Evolutionary conservation across 495 filamentous ascomycete genomes (phyloP).

Genomic region (Daldinia concentrica): DNA sequence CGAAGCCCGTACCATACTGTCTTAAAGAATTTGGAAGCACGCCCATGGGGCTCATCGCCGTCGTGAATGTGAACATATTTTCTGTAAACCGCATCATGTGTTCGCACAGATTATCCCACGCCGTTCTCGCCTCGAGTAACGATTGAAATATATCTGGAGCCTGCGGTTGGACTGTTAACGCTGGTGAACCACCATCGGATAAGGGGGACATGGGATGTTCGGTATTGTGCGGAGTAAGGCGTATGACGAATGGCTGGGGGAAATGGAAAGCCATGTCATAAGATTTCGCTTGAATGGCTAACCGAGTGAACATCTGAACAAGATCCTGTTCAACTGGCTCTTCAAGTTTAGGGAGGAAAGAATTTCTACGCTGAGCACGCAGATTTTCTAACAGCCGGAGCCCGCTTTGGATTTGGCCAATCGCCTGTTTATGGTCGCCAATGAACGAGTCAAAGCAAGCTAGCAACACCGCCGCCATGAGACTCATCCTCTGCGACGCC

Average conservation of each 20-base stretch:
- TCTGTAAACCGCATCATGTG: conserved; percentile 64
- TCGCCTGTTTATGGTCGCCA: conserved; percentile 60
- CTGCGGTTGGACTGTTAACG: conserved; percentile 49
- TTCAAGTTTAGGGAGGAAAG: conserved; percentile 50
- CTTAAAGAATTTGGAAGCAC: conserved; percentile 57
- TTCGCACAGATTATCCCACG: conserved; percentile 61
- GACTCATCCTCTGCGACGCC: conserved; percentile 52
- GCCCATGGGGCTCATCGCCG: conserved; percentile 55
- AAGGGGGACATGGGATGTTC: conserved; percentile 51
- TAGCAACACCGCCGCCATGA: conserved; percentile 60
- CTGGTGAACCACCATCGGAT: conserved; percentile 55
- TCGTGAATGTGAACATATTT: conserved; percentile 56
- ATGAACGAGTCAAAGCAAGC: conserved; percentile 63
- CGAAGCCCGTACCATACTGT: conserved; percentile 55
- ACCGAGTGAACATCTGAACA: conserved; percentile 65
- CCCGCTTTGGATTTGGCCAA: conserved; percentile 57
- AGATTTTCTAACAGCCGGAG: conserved; percentile 56
- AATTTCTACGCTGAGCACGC: conserved; percentile 51
- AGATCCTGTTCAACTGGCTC: conserved; percentile 66
- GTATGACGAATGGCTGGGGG: conserved; percentile 63
- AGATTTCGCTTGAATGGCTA: conserved; percentile 67
- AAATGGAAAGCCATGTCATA: conserved; percentile 70
- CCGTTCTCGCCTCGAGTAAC: conserved; percentile 57
- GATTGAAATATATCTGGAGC: conserved; percentile 60
- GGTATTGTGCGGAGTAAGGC: conserved; percentile 52